A percentile compares a stretch with the other conserved stretches of the same genome.
Evolutionary conservation across 371 early-diverging fungal species (phyloP).

Genomic region (Mucor lusitanicus): DNA sequence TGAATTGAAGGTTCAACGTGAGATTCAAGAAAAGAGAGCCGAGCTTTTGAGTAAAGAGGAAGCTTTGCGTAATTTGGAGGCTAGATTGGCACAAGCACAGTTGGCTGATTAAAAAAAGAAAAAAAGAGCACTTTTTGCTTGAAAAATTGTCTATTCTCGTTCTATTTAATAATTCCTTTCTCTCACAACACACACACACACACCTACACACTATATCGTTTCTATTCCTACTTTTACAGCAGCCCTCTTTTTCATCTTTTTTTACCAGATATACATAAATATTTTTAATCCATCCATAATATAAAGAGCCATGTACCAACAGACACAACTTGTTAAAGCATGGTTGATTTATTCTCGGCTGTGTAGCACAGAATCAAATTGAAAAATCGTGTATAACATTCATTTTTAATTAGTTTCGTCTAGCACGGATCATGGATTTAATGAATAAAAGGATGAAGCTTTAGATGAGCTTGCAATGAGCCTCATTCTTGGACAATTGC

Average conservation of each 20-base stretch:
- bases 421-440: neutral
- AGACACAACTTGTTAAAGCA: neutral
- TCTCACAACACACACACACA: neutral
- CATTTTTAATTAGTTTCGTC: neutral
- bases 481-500: neutral
- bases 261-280: slow-evolving; percentile 2
- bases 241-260: neutral
- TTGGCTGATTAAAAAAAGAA: slow-evolving; percentile 22
- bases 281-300: neutral
- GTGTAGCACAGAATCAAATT: slow-evolving; percentile 1
- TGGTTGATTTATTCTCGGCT: neutral
- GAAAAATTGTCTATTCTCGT: neutral
- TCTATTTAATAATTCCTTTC: neutral
- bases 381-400: neutral
- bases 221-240: neutral
- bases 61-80: slow-evolving; percentile 56
- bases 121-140: neutral
- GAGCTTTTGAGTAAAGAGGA: slow-evolving; percentile 62
- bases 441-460: neutral
- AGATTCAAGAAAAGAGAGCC: slow-evolving; percentile 61
- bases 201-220: neutral
- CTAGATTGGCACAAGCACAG: slow-evolving; percentile 54
- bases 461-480: neutral
- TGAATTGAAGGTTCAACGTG: slow-evolving; percentile 60
- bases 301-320: neutral